Evolutionary conservation across 768 basidiomycete genomes (phyloP).

Genomic region (Serendipita indica): DNA sequence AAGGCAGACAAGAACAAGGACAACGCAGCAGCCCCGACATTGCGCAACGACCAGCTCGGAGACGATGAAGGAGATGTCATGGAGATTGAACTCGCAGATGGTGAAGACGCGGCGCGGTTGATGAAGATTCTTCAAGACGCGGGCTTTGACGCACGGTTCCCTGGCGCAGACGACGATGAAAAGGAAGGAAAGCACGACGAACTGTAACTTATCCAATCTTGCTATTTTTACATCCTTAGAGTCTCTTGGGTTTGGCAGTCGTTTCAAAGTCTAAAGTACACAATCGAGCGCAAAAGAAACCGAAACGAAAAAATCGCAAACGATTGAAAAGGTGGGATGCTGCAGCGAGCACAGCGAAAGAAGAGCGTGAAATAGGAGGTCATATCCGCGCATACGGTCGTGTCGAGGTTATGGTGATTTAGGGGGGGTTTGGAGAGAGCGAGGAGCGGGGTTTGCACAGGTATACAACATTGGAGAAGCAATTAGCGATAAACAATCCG

Average conservation of each 20-base stretch:
- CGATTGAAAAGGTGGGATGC: background rate
- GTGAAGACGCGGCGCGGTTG: slow-evolving; percentile 17
- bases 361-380: background rate
- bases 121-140: slow-evolving; percentile 38
- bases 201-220: background rate
- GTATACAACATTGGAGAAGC: background rate
- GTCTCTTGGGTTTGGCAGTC: background rate
- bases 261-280: background rate
- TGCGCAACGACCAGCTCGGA: slow-evolving; percentile 7
- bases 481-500: background rate
- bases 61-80: background rate
- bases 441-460: background rate
- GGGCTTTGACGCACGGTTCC: slow-evolving; percentile 32
- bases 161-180: slow-evolving; percentile 19
- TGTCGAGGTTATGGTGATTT: background rate
- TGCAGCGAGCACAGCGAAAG: background rate
- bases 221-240: slow-evolving; percentile 11
- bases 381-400: background rate
- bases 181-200: background rate
- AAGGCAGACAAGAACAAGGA: slow-evolving; percentile 26
- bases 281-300: background rate
- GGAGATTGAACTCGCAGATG: background rate
- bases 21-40: slow-evolving; percentile 20
- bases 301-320: slow-evolving; percentile 8
- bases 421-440: background rate